These are phyloP conservation scores for Calonectria multiphialidica DNA, from an alignment of 2,329 filamentous ascomycete genomes.

Conservation along the genomic window DNA sequence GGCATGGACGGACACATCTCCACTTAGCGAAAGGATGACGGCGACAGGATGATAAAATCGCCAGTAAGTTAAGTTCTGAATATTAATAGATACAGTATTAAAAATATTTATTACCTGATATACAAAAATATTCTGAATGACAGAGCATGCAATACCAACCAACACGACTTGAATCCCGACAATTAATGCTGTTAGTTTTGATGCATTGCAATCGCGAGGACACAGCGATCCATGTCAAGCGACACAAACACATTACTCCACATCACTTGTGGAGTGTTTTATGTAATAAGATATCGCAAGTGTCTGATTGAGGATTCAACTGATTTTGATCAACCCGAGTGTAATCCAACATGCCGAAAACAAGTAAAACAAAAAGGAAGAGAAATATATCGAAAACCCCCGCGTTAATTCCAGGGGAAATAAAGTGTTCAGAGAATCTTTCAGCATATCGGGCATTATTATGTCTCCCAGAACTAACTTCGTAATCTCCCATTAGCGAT, in stretches of 20 bases:
- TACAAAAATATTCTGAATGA: neutral
- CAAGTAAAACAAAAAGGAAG: too few species aligned
- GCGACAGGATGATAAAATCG: neutral
- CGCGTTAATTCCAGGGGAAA: neutral
- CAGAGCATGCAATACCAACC: neutral
- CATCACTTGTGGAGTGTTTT: neutral
- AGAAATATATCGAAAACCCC: too few species aligned
- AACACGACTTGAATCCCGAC: too few species aligned
- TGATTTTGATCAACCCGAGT: neutral
- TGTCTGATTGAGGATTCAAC: neutral
- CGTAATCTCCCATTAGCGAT: neutral
- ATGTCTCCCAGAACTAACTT: neutral
- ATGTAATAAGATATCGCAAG: neutral
- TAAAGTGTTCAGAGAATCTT: neutral
- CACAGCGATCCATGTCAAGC: neutral
- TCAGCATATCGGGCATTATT: neutral
- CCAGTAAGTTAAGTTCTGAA: neutral
- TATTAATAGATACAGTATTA: neutral
- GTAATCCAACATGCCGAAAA: too few species aligned
- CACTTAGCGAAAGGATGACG: conserved; percentile 1
- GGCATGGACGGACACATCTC: neutral
- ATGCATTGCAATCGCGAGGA: too few species aligned
- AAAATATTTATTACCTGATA: neutral
- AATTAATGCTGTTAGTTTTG: too few species aligned
- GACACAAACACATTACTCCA: neutral